These are phyloP conservation scores for Trichophyton schoenleinii DNA, from an alignment of 2,329 filamentous ascomycete genomes.

Conservation along the genomic window DNA sequence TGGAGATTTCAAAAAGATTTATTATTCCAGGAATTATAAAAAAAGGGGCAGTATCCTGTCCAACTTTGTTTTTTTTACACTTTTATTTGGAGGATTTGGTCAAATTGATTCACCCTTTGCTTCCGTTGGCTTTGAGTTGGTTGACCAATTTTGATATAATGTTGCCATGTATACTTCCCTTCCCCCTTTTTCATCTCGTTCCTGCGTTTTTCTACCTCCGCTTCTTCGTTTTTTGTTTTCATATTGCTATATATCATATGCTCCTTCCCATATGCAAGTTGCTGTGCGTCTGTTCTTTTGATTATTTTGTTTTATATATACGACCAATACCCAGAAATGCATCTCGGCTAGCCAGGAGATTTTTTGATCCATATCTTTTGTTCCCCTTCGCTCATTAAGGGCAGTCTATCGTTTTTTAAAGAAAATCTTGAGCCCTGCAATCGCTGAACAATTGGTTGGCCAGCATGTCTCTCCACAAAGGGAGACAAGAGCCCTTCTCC, in stretches of 20 bases:
- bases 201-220: neutral
- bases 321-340: neutral
- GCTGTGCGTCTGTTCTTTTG: neutral
- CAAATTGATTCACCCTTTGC: too few species aligned
- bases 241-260: neutral
- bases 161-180: neutral
- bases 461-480: neutral
- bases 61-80: neutral
- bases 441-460: neutral
- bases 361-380: neutral
- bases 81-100: neutral
- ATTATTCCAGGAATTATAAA: neutral
- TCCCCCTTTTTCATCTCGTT: neutral
- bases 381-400: neutral
- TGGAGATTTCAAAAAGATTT: neutral
- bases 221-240: neutral
- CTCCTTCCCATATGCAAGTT: neutral
- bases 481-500: neutral
- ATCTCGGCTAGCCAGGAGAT: neutral
- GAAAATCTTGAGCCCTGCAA: neutral
- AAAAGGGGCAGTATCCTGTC: neutral
- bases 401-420: neutral
- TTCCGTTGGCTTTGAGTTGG: too few species aligned
- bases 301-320: constrained; percentile 1
- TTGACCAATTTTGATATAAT: neutral